Base-by-base conservation (phyloP, 257 asterid species). In the Salvia splendens region DNA sequence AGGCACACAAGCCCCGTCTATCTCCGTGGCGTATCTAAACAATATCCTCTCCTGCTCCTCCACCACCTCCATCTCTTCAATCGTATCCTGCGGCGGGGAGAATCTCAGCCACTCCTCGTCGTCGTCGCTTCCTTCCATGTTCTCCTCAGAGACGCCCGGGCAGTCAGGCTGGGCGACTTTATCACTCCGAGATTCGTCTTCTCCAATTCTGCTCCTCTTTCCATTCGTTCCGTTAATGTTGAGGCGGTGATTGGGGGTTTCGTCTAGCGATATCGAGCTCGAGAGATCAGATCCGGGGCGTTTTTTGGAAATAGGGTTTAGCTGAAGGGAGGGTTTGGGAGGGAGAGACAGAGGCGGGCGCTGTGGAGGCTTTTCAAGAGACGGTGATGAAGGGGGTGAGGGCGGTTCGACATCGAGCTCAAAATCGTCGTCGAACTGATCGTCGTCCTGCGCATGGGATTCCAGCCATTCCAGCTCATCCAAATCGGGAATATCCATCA, bases 401-500 rank as follows among this genome's bases (percentile, higher is more conserved):
- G 79, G 89, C 43, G 80, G 80, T 41, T 79, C 83, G 62, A 70
- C 53, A 14, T 87, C 87, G 12, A 69, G 41, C 35, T 82, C 87
- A 66, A 80, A 68, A 61, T 83, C 89, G 30, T 72, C 88, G 9
- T 77, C 87, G 35, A 73, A 71, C 11, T 70, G 79, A 30, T 85
- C 78, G 67, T 76, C 78, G 67, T 76, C 78, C 61, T 78, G 43
- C 10, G 82, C 30, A 73, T 82, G 71, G 8, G 96, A 81, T 84
- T 93, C 99, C 30, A 93, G 87, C 93, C 87, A 90, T 76, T 93
- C 86, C 14, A 90, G 87, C 82, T 88, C 97, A 4, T 89, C 89
- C 12, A 83, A 60, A 71, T 89, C 95, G 42, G 96, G 96, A 76
- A 90, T 69, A 75, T 93, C 99, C 91, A 87, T 84, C 68, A 71